Percentiles rank a stretch among this genome's conserved stretches.
Conservation (phyloP, 1,139 yeast species). For the Saccharomyces pastorianus region DNA sequence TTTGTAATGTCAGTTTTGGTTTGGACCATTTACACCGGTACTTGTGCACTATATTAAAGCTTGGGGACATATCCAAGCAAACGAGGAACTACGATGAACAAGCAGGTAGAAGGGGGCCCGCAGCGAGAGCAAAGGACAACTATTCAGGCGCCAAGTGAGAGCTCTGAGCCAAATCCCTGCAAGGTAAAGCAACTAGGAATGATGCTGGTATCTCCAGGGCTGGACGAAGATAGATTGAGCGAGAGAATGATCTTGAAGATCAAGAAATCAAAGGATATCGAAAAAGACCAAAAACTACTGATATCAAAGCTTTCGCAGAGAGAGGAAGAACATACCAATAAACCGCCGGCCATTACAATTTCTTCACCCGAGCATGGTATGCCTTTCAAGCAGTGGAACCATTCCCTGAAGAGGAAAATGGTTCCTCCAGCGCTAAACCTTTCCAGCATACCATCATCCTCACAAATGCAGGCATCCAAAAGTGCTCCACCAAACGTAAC, state of each 20-base stretch:
- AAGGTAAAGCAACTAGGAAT: slow-evolving; percentile 14
- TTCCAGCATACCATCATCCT: neutral
- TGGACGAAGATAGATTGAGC: slow-evolving; percentile 30
- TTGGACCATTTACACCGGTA: neutral
- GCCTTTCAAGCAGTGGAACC: neutral
- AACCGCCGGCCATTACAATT: neutral
- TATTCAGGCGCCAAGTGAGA: neutral
- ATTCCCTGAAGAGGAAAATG: neutral
- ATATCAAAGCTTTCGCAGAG: slow-evolving; percentile 2
- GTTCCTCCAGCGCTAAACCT: neutral
- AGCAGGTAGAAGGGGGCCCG: neutral
- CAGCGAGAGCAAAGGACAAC: neutral
- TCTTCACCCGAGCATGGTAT: neutral
- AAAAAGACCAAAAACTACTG: slow-evolving; percentile 31
- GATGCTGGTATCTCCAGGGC: slow-evolving; percentile 37
- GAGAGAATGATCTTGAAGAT: slow-evolving; percentile 31
- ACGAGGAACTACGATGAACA: neutral
- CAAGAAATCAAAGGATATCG: slow-evolving; percentile 30
- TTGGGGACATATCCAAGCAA: neutral
- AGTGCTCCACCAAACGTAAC: neutral
- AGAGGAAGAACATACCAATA: neutral
- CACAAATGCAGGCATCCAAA: neutral
- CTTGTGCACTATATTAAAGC: neutral
- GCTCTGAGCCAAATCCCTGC: too few relatives aligned
- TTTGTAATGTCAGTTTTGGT: neutral